Evolutionary conservation across 1,284 basidiomycete species (phyloP).

Genomic region (Ganoderma lucidum): DNA sequence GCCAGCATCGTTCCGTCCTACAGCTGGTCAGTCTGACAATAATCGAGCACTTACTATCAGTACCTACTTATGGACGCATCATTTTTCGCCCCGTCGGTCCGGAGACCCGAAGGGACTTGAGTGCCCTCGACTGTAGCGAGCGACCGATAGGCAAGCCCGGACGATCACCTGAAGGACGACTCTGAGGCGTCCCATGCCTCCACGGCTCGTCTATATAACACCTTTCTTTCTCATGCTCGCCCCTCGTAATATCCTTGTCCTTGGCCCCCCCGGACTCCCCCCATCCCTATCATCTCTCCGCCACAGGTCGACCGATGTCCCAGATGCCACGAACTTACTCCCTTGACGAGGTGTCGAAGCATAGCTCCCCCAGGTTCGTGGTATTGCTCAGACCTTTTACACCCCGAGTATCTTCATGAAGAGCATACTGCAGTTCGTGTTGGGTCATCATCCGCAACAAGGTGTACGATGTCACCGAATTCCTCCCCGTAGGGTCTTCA

Average conservation of each 20-base stretch:
- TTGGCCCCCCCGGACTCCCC: background rate
- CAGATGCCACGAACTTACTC: constrained; percentile 45
- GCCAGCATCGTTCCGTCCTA: background rate
- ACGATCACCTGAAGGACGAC: constrained; percentile 18
- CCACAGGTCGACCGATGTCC: background rate
- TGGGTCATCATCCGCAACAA: constrained; percentile 87
- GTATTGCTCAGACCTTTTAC: background rate
- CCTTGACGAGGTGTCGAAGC: constrained; percentile 56
- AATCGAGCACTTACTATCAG: background rate
- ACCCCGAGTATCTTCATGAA: background rate
- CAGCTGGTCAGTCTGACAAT: background rate
- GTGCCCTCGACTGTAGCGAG: background rate
- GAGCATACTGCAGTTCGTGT: constrained; percentile 64
- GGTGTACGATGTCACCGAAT: constrained; percentile 89
- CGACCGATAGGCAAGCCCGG: background rate
- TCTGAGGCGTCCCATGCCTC: constrained; percentile 13
- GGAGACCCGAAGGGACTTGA: constrained; percentile 8
- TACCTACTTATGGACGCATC: no score
- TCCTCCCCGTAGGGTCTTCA: constrained; percentile 61
- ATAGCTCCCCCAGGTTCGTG: constrained; percentile 59
- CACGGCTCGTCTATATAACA: constrained; percentile 16
- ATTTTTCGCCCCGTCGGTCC: constrained; percentile 14
- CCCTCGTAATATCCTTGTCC: background rate
- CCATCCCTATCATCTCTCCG: background rate
- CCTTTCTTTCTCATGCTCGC: constrained; percentile 3